Conservation (phyloP, 148 eudicot genomes). For the Salicornia ramosissima region DNA sequence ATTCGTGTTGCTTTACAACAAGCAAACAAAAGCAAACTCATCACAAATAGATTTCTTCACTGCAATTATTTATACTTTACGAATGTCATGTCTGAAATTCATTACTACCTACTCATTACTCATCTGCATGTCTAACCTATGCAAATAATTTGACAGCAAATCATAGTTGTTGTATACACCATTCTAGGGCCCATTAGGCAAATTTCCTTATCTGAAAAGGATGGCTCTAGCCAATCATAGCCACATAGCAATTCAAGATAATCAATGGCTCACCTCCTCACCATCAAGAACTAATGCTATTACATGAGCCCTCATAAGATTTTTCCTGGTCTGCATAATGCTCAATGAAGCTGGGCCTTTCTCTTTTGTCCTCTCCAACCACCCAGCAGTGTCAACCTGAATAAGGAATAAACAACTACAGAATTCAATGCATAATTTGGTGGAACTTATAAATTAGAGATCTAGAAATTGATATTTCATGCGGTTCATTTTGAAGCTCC, state of each 20-base stretch:
- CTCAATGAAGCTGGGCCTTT: slow-evolving; percentile 92
- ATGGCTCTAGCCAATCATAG: not conserved
- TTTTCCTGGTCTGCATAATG: slow-evolving; percentile 90
- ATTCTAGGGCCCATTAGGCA: not conserved
- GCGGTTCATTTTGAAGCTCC: not conserved
- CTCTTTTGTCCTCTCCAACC: slow-evolving; percentile 92
- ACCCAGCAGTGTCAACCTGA: slow-evolving; percentile 99
- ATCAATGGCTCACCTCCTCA: slow-evolving; percentile 59
- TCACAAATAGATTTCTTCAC: too few relatives aligned
- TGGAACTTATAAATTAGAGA: not conserved
- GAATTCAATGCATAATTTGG: not conserved
- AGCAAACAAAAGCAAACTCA: too few relatives aligned
- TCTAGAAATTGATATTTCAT: not conserved
- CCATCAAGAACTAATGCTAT: slow-evolving; percentile 94
- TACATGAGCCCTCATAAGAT: slow-evolving; percentile 96
- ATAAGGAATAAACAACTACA: not conserved
- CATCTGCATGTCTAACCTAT: too few relatives aligned
- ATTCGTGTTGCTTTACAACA: too few relatives aligned
- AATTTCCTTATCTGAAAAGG: not conserved
- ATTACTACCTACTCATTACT: too few relatives aligned
- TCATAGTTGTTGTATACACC: not conserved
- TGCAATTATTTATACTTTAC: too few relatives aligned
- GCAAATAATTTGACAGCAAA: too few relatives aligned
- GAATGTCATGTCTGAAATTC: too few relatives aligned
- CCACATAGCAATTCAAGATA: slow-evolving; percentile 4